Base-by-base conservation (phyloP, 2,329 filamentous ascomycete genomes). In the Paradendryphiella salina region DNA sequence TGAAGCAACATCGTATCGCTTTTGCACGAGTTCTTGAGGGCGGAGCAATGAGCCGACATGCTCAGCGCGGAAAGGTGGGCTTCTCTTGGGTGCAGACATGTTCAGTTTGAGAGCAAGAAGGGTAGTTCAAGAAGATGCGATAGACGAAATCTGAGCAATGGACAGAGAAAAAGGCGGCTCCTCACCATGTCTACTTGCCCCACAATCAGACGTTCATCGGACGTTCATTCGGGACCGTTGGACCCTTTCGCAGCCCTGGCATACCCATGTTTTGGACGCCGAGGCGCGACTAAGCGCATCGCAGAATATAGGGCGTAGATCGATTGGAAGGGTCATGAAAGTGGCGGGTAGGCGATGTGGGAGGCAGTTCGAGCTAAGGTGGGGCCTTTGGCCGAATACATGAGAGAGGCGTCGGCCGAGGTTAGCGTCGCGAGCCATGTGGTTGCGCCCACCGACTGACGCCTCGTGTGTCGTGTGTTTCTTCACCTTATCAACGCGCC, bases 21-120 rank as follows among this genome's bases (percentile, higher is more conserved):
- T 81, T 38, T 82, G 76, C 11, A 87, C 77, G 20, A 90, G 80
- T 43, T 80, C 74, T 44, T 82, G 72, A 1, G 87, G 86, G 26
- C 87, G 84, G 50, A 89, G 81, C 26, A 90, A 77, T 11, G 86
- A 89, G 41, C 87, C 87, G 54, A 88, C 80, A 59, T 90, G 87
- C 73, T 90, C 87, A 52, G 86, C 85, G 66, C 87, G 81, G 73
- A 88, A 89, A 41, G 84, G 86, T 34, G 83, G 82, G 57, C 56
- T 68, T 65, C 67, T 65, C 55, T 71, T 71, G 32, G 61, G 61
- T 32, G 65, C 52, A 33, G 66, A 60, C 69, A 61, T 61, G 28
- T 60, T 75, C 71, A 55, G 74, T 73, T 44, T 21, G 41, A 36
- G 39, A 50, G 18, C 47, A 38, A 42, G n/a, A 37, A 42, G n/a